Conservation (phyloP, 2,329 filamentous ascomycete genomes). For the Exophiala dermatitidis region DNA sequence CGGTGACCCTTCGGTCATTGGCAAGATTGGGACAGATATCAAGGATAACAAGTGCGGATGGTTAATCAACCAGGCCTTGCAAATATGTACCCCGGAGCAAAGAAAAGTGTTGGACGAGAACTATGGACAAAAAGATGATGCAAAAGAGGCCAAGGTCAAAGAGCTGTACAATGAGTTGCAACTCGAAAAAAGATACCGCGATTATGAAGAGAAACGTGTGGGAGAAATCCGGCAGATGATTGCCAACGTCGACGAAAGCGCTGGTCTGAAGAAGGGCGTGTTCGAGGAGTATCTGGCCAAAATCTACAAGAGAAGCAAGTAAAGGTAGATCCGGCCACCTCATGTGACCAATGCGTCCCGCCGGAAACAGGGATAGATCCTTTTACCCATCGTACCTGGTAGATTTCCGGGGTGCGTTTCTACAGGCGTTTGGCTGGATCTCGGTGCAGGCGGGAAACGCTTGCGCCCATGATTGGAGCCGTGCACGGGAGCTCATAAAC, state of each 20-base stretch:
- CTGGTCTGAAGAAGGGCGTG: constrained; percentile 81
- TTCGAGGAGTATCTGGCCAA: constrained; percentile 88
- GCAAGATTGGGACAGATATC: constrained; percentile 98
- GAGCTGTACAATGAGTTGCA: constrained; percentile 78
- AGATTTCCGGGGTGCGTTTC: background rate
- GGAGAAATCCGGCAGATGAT: constrained; percentile 71
- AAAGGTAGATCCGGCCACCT: constrained; percentile 29
- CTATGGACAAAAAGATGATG: constrained; percentile 85
- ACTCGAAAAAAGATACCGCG: constrained; percentile 73
- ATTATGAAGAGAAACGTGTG: constrained; percentile 84
- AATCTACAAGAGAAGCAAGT: constrained; percentile 98
- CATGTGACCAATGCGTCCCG: background rate
- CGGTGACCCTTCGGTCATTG: constrained; percentile 82
- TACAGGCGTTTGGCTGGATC: background rate
- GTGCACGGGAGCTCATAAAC: background rate
- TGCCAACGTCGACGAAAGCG: constrained; percentile 69
- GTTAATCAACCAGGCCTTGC: constrained; percentile 90
- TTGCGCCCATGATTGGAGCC: background rate
- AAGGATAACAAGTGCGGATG: constrained; percentile 99
- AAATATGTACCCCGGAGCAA: constrained; percentile 74
- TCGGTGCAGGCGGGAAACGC: no score
- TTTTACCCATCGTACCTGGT: background rate
- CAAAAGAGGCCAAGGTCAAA: constrained; percentile 79
- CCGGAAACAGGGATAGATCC: background rate
- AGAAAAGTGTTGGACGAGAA: constrained; percentile 80